These are phyloP conservation scores for Geotrichum siamense DNA, from an alignment of 1,139 yeast species.

Conservation along the genomic window DNA sequence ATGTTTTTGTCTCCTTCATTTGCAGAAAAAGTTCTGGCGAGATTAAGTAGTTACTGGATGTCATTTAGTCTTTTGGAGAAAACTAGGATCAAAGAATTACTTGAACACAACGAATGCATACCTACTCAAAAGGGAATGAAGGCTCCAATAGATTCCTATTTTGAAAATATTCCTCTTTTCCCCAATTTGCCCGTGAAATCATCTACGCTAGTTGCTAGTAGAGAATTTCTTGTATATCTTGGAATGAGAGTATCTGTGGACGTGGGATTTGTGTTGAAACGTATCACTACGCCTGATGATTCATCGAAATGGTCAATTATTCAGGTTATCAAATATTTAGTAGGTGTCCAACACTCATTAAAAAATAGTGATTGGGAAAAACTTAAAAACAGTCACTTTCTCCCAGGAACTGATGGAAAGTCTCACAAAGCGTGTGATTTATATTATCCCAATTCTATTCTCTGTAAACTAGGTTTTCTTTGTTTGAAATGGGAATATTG, in stretches of 20 bases:
- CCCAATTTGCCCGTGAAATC: slow-evolving; percentile 36
- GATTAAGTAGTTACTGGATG: slow-evolving; percentile 29
- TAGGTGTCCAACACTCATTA: slow-evolving; percentile 26
- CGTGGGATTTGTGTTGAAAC: slow-evolving; percentile 35
- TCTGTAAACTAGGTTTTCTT: slow-evolving; percentile 30
- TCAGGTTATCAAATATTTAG: slow-evolving; percentile 35
- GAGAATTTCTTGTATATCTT: slow-evolving; percentile 30
- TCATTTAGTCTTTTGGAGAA: slow-evolving; percentile 19
- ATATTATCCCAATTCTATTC: slow-evolving; percentile 32
- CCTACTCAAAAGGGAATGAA: slow-evolving; percentile 39
- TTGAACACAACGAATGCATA: slow-evolving; percentile 30
- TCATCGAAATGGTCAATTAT: slow-evolving; percentile 33
- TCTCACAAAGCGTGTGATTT: slow-evolving; percentile 26
- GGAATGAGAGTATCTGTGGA: slow-evolving; percentile 39
- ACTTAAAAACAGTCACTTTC: slow-evolving; percentile 29
- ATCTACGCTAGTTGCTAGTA: slow-evolving; percentile 25
- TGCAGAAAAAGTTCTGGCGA: slow-evolving; percentile 27
- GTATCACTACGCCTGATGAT: slow-evolving; percentile 29
- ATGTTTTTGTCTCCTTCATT: slow-evolving; percentile 25
- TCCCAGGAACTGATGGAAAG: slow-evolving; percentile 24
- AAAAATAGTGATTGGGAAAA: slow-evolving; percentile 32
- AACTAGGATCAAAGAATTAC: slow-evolving; percentile 18
- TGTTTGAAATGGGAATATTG: slow-evolving; percentile 32
- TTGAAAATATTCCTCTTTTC: slow-evolving; percentile 33
- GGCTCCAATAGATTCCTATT: slow-evolving; percentile 33